These are phyloP conservation scores for Podospora comata DNA, from an alignment of 495 filamentous ascomycete genomes.

Conservation along the genomic window DNA sequence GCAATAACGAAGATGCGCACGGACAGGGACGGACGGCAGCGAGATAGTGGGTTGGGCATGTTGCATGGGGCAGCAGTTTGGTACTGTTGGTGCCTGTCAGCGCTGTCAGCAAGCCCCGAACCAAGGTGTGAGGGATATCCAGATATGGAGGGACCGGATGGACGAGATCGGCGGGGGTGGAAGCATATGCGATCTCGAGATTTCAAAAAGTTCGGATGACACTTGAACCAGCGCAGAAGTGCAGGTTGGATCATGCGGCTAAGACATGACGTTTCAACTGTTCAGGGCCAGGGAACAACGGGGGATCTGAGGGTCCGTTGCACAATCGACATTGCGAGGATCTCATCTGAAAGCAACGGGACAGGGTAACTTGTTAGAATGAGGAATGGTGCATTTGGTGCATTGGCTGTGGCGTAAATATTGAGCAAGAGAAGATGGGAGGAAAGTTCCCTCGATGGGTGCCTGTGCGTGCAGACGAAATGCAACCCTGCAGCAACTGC, in stretches of 20 bases:
- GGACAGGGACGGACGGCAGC: not conserved
- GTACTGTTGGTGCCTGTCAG: constrained; percentile 3
- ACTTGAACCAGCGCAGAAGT: not conserved
- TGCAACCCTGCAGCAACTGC: not conserved
- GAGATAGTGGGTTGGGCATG: not conserved
- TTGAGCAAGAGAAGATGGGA: not conserved
- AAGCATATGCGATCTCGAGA: not conserved
- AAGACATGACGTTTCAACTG: constrained; percentile 1
- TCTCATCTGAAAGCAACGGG: not conserved
- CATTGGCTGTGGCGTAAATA: not conserved
- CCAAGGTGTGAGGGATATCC: not conserved
- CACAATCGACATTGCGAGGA: constrained; percentile 5
- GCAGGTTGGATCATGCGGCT: constrained; percentile 1
- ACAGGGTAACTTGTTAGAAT: not conserved
- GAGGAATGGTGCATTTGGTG: not conserved
- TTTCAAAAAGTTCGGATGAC: not conserved
- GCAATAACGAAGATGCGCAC: not conserved
- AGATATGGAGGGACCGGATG: not conserved
- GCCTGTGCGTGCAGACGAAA: not conserved
- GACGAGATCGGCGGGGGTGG: not conserved
- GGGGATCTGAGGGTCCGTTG: constrained; percentile 2
- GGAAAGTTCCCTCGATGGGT: not conserved
- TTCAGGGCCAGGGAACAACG: not conserved
- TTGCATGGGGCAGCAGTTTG: not conserved
- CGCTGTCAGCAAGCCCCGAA: constrained; percentile 6